Evolutionary conservation across 2,329 filamentous ascomycete species (phyloP), one percentile per base, ranked within the genome.

Genomic region (Penicillium concentricum): DNA sequence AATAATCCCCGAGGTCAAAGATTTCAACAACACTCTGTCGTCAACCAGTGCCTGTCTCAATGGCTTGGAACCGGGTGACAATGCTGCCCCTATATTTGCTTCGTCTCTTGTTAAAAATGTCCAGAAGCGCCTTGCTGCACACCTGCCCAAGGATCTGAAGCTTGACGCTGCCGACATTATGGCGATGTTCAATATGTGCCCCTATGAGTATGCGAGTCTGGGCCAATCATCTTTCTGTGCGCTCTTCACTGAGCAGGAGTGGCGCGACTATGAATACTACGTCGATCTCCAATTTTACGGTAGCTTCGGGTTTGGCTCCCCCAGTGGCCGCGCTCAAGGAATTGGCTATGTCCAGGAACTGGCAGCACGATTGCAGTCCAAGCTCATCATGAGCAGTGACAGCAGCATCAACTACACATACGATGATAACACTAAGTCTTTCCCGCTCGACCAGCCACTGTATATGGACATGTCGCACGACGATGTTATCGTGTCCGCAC

Each of bases 211-310:
- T 48, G 78, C 72, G 24, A 81, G 78, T 59, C 73, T 83, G 15
- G 79, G 80, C 18, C 67, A 65, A 50, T 82, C 78, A 3, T 74
- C 79, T 39, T 83, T 83, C 68, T 84, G 82, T 67, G 57, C 65
- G n/a, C 73, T 83, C 24, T 84, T 84, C 69, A 83, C 81, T 1
- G 71, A 75, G 38, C 75, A 81, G 49, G 81, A 84, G 66, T 84
- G 81, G 81, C 66, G 71, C 13, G 80, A 79, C 16, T 84, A 81
- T 64, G 81, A 82, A 58, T 78, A 79, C 56, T 78, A 76, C 2
- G 67, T 82, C 13, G 82, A 84, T 58, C 76, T 82, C 34, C 76
- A 78, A 49, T 84, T 75, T 61, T 77, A 72, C 59, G 73, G 70
- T 16, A 75, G 78, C 58, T 78, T 76, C 59, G 68, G 67, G 2